Evolutionary conservation across 257 asterid genomes (phyloP).

Genomic region (Misopates orontium): DNA sequence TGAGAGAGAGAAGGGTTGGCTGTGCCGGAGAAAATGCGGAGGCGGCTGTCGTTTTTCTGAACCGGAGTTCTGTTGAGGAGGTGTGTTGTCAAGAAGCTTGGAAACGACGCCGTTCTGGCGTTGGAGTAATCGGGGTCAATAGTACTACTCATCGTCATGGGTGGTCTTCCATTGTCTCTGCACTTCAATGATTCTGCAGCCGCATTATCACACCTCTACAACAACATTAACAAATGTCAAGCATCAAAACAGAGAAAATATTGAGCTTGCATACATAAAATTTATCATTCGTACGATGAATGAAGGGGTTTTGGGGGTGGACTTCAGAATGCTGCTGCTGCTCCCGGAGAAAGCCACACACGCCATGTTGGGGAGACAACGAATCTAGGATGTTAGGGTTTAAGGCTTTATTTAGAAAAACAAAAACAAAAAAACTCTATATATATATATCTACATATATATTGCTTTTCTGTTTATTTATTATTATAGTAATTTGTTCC

Average conservation of each 20-base stretch:
- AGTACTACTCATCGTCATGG: no score
- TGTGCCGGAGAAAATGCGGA: slow-evolving; percentile 84
- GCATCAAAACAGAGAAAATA: background rate
- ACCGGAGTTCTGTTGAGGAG: slow-evolving; percentile 30
- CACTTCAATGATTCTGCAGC: slow-evolving; percentile 65
- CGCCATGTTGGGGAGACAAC: slow-evolving; percentile 41
- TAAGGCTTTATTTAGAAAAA: no score
- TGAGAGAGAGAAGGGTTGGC: slow-evolving; percentile 85
- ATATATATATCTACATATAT: no score
- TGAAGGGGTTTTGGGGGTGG: slow-evolving; percentile 12
- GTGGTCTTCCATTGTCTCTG: slow-evolving; percentile 60
- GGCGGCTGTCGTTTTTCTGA: slow-evolving; percentile 53
- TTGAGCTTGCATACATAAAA: no score
- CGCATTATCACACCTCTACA: slow-evolving; percentile 62
- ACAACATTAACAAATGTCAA: background rate
- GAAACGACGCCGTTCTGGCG: slow-evolving; percentile 39
- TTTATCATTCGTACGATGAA: no score
- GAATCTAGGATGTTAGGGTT: background rate
- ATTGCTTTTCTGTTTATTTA: no score
- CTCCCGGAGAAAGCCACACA: slow-evolving; percentile 47
- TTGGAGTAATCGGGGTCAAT: slow-evolving; percentile 32
- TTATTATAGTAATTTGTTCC: no score
- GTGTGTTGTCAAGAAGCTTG: slow-evolving; percentile 50
- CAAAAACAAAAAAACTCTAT: no score
- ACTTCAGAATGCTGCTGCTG: slow-evolving; percentile 37